Evolutionary conservation across 176 grass and related monocot species (phyloP), one percentile per base, ranked within the genome.

Genomic region (Rhynchospora tenuis): DNA sequence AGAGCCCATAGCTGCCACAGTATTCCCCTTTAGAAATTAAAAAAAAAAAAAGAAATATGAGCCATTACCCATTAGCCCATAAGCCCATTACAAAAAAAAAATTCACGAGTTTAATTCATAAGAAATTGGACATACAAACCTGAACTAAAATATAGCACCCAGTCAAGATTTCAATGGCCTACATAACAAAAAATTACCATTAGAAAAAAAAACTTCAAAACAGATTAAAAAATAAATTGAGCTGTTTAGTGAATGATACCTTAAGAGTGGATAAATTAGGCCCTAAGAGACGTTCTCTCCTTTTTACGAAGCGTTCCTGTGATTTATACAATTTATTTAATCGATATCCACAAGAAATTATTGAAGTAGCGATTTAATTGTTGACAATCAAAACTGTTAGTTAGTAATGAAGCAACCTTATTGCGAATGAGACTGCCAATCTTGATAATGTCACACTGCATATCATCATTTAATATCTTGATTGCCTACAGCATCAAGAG

Each of bases 111-210:
- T 61, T 51, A 3, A 76, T n/a, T 1, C 54, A 12, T 27, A 55
- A 48, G 12, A 54, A 76, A 73, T 83, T 61, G 82, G 73, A 84
- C 74, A 76, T 60, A 45, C 85, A 90, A 77, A 99, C 91, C 96
- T 99, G 96, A 69, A 95, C 91, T 85, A 95, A 85, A 50, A 99
- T 92, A 71, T 99, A 99, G 86, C 96, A 99, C 60, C 96, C 93
- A 58, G 93, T 99, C 84, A 99, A 90, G 88, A 99, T 99, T 82
- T 99, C 93, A 42, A 99, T 93, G 43, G 96, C 96, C 91, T 98
- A 87, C 52, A 83, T 33, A 45, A 84, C 52, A 89, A 61, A 55
- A 83, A 65, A 74, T 71, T 83, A 33, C 13, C 65, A 80, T 56
- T 67, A 68, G 65, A 66, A 31, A 78, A 31, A 78, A 82, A 8